Base-by-base conservation (phyloP, 1,139 yeast species). In the Geotrichum histeridarum region DNA sequence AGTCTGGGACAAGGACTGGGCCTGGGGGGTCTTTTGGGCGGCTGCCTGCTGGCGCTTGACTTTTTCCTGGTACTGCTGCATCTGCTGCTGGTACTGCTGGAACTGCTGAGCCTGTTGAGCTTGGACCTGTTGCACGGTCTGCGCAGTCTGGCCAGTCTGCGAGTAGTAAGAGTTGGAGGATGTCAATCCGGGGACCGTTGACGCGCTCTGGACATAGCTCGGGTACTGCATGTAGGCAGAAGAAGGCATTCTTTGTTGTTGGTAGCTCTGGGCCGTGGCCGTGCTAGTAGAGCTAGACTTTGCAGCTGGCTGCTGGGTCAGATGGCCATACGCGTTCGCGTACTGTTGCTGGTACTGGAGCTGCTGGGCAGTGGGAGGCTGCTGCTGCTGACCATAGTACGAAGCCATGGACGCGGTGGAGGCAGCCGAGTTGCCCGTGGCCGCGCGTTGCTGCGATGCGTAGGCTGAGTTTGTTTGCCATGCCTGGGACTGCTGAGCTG, bases 1-100 rank as follows among this genome's bases (percentile, higher is more conserved):
- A 18, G 36, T 42, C 22, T 42, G 30, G 32, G 44, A 11, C 14
- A 33, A 33, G 37, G 37, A 42, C 22, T 42, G 44, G 3, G 46
- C 15, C 46, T 30, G 27, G 12, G 27, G 30, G 6, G 43, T 18
- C n/a, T 27, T 12, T 15, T 41, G 43, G 14, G 30, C 14, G 15
- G 12, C n/a, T 18, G 12, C 14, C 46, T 42, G 46, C 46, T 42
- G 46, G 9, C 30, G 46, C 18, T 42, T 22, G 17, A 27, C 9
- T 15, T 22, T 12, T n/a, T 42, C 15, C 32, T 42, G 35, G 14
- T 8, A 22, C 46, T 42, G 46, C 17, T 41, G 44, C 12, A 12
- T 9, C 46, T 42, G 46, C 17, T 42, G 46, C 46, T 42, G 46
- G 18, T 42, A 42, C 46, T 42, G 46, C 27, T 22, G 27, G 15